phyloP scores from a whole-genome alignment of 2,329 filamentous ascomycete genomes.

The Penicillium sp. region DNA sequence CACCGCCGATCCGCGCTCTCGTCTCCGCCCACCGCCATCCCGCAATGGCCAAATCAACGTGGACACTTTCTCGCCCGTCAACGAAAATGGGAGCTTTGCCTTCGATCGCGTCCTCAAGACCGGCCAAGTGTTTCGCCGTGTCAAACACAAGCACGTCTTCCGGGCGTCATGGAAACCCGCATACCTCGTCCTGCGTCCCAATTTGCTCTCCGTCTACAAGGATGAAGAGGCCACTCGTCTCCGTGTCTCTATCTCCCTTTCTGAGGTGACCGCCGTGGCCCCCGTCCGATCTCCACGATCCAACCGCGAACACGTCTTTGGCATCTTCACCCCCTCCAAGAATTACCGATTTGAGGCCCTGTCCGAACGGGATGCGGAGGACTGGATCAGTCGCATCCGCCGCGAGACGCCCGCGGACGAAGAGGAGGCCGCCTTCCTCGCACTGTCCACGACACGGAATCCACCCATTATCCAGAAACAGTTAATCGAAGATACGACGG shows the following conservation, averaged over 20 bases:
- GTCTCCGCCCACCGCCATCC: conserved; percentile 18
- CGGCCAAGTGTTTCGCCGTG: conserved; percentile 79
- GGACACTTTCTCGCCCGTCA: conserved; percentile 75
- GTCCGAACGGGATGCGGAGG: conserved; percentile 66
- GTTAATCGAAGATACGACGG: conserved; percentile 35
- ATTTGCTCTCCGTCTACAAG: conserved; percentile 87
- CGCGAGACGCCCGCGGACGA: conserved; percentile 76
- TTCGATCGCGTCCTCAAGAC: conserved; percentile 91
- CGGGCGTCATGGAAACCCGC: conserved; percentile 80
- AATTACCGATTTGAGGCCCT: conserved; percentile 86
- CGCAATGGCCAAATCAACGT: conserved; percentile 48
- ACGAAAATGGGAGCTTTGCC: conserved; percentile 91
- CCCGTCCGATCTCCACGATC: conserved; percentile 84
- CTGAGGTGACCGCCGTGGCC: conserved; percentile 85
- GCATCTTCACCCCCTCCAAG: conserved; percentile 80
- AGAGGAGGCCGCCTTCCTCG: conserved; percentile 75
- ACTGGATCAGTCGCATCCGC: conserved; percentile 81
- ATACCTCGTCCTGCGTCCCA: conserved; percentile 83
- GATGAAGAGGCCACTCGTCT: conserved; percentile 84
- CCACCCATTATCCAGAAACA: conserved; percentile 22
- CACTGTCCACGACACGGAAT: conserved; percentile 22
- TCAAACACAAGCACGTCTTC: conserved; percentile 83
- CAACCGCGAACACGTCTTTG: conserved; percentile 81
- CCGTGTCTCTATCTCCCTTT: conserved; percentile 77
- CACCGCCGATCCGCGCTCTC: conserved; percentile 21